phyloP scores from a whole-genome alignment of 202 grass and related monocot species.

The Elaeis oleifera region DNA sequence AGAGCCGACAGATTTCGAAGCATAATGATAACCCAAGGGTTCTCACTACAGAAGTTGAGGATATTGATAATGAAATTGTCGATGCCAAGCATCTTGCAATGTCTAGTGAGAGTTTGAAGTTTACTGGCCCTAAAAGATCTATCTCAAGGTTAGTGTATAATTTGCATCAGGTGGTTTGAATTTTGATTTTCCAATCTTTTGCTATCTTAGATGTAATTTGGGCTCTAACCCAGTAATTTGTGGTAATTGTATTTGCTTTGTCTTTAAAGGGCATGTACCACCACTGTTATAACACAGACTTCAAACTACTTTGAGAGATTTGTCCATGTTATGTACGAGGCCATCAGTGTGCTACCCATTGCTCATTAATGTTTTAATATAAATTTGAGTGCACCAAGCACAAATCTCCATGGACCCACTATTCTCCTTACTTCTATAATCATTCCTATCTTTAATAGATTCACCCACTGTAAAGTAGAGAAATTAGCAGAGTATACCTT shows the following conservation, averaged over 20 bases:
- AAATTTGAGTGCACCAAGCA: too few relatives aligned
- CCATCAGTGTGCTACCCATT: too few relatives aligned
- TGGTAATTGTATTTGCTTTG: neutral
- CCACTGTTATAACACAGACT: neutral
- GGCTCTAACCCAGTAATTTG: neutral
- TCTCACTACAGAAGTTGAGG: conserved; percentile 25
- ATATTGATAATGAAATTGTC: conserved; percentile 32
- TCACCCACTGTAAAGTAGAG: too few relatives aligned
- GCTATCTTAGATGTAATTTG: neutral
- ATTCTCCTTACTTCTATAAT: too few relatives aligned
- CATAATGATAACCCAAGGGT: conserved; percentile 27
- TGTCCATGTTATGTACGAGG: too few relatives aligned
- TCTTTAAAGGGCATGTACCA: neutral
- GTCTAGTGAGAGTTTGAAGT: conserved; percentile 21
- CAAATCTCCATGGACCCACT: too few relatives aligned
- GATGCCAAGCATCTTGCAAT: conserved; percentile 36
- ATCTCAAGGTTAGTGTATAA: conserved; percentile 40
- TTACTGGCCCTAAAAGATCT: conserved; percentile 31
- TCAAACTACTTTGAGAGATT: neutral
- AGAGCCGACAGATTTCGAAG: conserved; percentile 25
- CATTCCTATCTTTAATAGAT: too few relatives aligned
- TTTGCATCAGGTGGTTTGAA: too few relatives aligned
- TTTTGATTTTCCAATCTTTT: neutral
- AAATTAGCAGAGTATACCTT: too few relatives aligned
- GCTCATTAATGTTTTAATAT: too few relatives aligned